Percentiles rank a stretch among this genome's conserved stretches.
phyloP scores from a whole-genome alignment of 2,329 filamentous ascomycete genomes.

The Alternaria ventricosa region DNA sequence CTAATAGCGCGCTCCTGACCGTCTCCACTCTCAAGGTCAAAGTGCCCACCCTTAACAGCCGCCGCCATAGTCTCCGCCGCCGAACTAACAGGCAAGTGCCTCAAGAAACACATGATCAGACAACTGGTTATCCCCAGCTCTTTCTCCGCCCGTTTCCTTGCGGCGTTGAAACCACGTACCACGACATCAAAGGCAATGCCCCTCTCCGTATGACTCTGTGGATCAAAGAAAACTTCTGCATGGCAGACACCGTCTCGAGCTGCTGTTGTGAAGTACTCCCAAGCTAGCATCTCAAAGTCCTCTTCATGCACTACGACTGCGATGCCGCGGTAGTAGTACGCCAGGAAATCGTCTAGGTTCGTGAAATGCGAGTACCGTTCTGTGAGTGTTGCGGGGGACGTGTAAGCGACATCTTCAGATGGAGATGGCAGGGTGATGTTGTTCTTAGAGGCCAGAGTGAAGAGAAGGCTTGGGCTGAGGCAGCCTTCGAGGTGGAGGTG shows the following conservation, averaged over 20 bases:
- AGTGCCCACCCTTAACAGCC: conserved; percentile 52
- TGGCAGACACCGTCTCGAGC: conserved; percentile 71
- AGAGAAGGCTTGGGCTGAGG: conserved; percentile 72
- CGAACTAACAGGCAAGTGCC: conserved; percentile 69
- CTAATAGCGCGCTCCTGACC: conserved; percentile 61
- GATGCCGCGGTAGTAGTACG: conserved; percentile 81
- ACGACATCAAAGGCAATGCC: conserved; percentile 69
- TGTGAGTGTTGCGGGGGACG: conserved; percentile 64
- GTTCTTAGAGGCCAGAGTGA: conserved; percentile 72
- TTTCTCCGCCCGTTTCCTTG: conserved; percentile 64
- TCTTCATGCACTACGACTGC: conserved; percentile 67
- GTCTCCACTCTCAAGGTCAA: conserved; percentile 48
- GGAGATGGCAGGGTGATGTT: conserved; percentile 62
- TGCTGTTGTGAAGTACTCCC: conserved; percentile 72
- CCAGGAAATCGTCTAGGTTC: conserved; percentile 77
- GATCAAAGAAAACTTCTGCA: conserved; percentile 82
- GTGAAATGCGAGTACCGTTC: conserved; percentile 71
- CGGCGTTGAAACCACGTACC: conserved; percentile 67
- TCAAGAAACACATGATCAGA: conserved; percentile 75
- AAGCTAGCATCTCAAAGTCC: conserved; percentile 78
- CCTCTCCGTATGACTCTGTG: conserved; percentile 72
- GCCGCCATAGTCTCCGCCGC: conserved; percentile 49
- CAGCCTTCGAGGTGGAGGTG: conserved; percentile 82
- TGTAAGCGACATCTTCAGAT: conserved; percentile 66
- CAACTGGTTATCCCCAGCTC: conserved; percentile 70